Conservation (phyloP, 179 eudicot genomes). For the Vitellaria paradoxa region DNA sequence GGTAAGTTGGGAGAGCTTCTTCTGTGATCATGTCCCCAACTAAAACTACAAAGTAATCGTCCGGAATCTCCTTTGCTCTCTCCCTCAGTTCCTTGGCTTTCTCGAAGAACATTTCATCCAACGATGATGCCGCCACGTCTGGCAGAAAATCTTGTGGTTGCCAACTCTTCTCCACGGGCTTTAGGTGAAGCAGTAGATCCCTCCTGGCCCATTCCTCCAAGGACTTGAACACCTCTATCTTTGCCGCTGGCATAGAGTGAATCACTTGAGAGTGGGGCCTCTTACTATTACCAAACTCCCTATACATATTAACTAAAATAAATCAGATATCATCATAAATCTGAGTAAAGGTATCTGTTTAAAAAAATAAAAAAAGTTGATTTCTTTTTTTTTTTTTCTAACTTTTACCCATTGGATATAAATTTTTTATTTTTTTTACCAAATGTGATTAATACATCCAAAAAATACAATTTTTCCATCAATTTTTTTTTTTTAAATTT, state of each 20-base stretch:
- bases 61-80: background rate
- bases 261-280: background rate
- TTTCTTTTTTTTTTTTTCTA: too few species aligned
- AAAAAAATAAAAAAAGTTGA: too few species aligned
- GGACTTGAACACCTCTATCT: background rate
- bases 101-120: background rate
- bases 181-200: background rate
- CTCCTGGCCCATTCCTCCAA: background rate
- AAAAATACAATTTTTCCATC: too few species aligned
- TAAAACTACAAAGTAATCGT: background rate
- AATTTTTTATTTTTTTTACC: too few species aligned
- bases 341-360: too few species aligned
- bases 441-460: too few species aligned
- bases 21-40: background rate
- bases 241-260: background rate
- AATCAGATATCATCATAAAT: background rate
- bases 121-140: background rate
- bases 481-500: too few species aligned
- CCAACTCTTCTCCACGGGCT: background rate
- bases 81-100: background rate
- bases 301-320: background rate
- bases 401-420: too few species aligned
- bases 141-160: background rate
- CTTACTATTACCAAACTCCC: too few species aligned
- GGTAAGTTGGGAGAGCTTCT: background rate